Base-by-base conservation (phyloP, 768 basidiomycete genomes). In the Cystobasidium tubakii region DNA sequence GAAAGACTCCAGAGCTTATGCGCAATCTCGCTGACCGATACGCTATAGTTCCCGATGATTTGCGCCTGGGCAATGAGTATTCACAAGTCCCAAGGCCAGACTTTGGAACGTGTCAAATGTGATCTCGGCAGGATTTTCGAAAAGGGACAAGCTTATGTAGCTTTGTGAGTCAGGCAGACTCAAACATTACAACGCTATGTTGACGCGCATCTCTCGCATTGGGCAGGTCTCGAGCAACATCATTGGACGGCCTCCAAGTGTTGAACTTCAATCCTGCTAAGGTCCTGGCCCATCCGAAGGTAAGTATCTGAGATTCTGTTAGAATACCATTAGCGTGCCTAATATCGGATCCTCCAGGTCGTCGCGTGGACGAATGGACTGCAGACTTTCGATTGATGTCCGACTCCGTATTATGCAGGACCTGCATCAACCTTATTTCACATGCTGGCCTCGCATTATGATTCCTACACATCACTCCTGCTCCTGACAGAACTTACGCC, bases 61-160 rank as follows among this genome's bases (percentile, higher is more conserved):
- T 79, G 12, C 69, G 77, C 57, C 7, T 64, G 94, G 95, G 94
- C 95, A 0, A 95, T 97, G 91, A 91, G 89, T 55, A 98, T 98
- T 75, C 96, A 99, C 81, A 99, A 99, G 80, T 90, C 90, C 13
- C 96, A 99, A 81, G 96, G 96, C 12, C 96, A 98, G 81, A 98
- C 96, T 0, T 84, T 99, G 12, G 90, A 93, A 29, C 87, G 92
- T 57, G 94, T 98, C 77, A 95, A 90, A 79, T 94, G 98, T 54
- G 94, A 98, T 79, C 84, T 99, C 42, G 88, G 88, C 34, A 89
- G 87, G 79, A 90, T 98, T 3, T 99, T 99, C 79, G 96, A 83
- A 76, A 83, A 83, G 66, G 79, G 79, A 4, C 77, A 80, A 67
- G 73, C 76, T 29, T 80, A 79, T 64, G 79, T 79, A 69, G 79